Conservation (phyloP, 176 grass and related monocot genomes). For the Melocanna baccifera region DNA sequence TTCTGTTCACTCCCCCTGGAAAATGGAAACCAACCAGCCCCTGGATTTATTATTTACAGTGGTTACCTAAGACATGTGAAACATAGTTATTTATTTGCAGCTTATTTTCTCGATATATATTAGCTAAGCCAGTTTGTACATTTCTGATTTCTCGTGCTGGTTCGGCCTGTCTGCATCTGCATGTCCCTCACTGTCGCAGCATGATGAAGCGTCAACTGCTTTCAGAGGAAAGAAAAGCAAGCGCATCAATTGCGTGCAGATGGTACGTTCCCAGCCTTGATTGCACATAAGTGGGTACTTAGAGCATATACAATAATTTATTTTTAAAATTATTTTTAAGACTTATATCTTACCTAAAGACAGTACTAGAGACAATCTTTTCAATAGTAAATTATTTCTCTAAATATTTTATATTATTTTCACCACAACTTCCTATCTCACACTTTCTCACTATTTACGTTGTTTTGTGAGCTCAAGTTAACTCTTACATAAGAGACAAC, state of each 20-base stretch:
- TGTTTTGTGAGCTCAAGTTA: fast-evolving
- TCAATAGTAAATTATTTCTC: too few relatives aligned
- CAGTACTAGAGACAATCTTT: too few relatives aligned
- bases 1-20: background rate
- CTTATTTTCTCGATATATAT: background rate
- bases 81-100: background rate
- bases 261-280: background rate
- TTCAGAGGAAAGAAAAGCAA: background rate
- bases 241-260: background rate
- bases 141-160: background rate
- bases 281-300: background rate
- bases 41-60: background rate
- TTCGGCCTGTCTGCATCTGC: background rate
- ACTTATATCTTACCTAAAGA: too few relatives aligned
- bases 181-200: background rate
- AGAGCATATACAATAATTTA: too few relatives aligned
- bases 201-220: background rate
- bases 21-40: background rate
- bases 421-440: too few relatives aligned
- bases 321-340: too few relatives aligned
- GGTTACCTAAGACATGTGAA: background rate
- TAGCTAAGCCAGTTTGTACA: background rate
- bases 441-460: too few relatives aligned
- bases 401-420: too few relatives aligned
- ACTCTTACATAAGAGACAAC: too few relatives aligned